Percentiles rank a stretch among this genome's conserved stretches.
These are phyloP conservation scores for Yarrowia sp. DNA, from an alignment of 805 yeast species.

Conservation along the genomic window DNA sequence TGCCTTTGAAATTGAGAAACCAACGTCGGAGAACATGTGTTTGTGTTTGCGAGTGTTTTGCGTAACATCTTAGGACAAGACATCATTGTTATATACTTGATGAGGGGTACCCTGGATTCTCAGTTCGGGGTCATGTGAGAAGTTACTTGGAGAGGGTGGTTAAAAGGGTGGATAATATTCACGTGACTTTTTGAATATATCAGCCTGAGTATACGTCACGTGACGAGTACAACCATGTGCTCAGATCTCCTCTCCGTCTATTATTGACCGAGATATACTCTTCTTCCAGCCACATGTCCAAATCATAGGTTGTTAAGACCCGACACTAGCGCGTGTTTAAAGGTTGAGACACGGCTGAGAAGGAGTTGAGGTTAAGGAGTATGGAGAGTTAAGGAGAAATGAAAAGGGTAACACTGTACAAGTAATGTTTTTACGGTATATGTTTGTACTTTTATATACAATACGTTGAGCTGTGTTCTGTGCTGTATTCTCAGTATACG, in stretches of 20 bases:
- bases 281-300: background rate
- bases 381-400: too few relatives aligned
- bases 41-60: too few relatives aligned
- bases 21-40: background rate
- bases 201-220: background rate
- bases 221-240: background rate
- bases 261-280: background rate
- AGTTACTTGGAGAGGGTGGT: background rate
- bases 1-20: background rate
- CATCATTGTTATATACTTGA: conserved; percentile 1
- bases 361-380: too few relatives aligned
- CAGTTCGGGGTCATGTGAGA: background rate
- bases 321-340: background rate
- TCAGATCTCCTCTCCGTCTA: background rate
- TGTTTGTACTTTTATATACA: too few relatives aligned
- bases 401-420: too few relatives aligned
- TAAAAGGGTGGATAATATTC: background rate
- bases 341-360: background rate
- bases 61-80: too few relatives aligned
- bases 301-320: background rate
- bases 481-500: too few relatives aligned
- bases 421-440: too few relatives aligned
- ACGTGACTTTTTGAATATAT: background rate
- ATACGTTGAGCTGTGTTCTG: too few relatives aligned
- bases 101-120: background rate